Evolutionary conservation across 208 protist genomes (phyloP).

Genomic region (Acanthamoeba royreba): DNA sequence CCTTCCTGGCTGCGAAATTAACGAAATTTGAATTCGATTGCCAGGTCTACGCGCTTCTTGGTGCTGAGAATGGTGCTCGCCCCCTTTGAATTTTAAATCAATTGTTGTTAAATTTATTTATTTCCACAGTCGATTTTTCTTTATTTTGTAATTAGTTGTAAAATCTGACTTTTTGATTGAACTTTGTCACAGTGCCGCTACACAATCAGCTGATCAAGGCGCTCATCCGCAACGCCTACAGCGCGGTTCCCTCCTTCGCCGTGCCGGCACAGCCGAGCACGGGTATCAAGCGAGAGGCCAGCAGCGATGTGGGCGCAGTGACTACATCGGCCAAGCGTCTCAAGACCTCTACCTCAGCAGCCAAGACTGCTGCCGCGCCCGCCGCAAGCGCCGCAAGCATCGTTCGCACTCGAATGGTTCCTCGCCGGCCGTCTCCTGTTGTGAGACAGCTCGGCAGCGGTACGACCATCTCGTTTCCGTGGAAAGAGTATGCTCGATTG

Average conservation of each 20-base stretch:
- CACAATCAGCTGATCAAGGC: conserved; percentile 31
- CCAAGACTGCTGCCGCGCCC: no score
- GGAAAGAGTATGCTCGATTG: no score
- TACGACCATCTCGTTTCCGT: no score
- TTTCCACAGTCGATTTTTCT: no score
- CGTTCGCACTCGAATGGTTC: neutral
- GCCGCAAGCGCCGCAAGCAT: no score
- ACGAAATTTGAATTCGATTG: conserved; percentile 33
- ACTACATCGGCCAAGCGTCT: neutral
- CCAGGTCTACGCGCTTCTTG: neutral
- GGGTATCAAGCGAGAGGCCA: neutral
- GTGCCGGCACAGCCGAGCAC: neutral
- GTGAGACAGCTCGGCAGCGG: neutral
- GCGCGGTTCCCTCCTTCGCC: neutral
- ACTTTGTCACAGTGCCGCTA: neutral
- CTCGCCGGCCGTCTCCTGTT: neutral
- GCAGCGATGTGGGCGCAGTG: neutral
- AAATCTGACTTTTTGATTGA: no score
- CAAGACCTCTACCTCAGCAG: neutral
- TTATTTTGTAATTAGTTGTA: no score
- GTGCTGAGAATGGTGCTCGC: neutral
- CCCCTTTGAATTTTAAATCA: neutral
- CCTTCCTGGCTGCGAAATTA: neutral
- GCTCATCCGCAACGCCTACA: conserved; percentile 21
- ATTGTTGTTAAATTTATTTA: neutral